phyloP scores from a whole-genome alignment of 768 basidiomycete species.

The Suillus luteus region DNA sequence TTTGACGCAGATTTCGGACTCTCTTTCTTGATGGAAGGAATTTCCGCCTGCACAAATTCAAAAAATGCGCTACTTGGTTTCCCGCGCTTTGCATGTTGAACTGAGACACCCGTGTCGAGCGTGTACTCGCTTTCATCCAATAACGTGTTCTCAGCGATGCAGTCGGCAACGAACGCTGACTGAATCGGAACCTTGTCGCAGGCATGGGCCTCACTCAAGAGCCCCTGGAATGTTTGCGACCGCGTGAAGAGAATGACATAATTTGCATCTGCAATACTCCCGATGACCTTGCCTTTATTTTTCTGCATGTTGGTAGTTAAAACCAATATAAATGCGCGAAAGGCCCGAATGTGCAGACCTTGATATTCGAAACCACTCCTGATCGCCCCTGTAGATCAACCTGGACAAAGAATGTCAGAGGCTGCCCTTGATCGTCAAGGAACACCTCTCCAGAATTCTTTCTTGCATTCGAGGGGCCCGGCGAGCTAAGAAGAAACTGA shows the following conservation, averaged over 20 bases:
- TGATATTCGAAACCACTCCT: constrained; percentile 54
- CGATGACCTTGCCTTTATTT: constrained; percentile 63
- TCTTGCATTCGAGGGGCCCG: constrained; percentile 9
- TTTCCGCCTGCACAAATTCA: constrained; percentile 17
- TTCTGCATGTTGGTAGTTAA: constrained; percentile 42
- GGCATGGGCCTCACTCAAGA: constrained; percentile 39
- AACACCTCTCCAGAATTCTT: constrained; percentile 44
- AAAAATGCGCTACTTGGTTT: constrained; percentile 21
- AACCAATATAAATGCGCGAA: background rate
- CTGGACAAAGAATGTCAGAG: constrained; percentile 64
- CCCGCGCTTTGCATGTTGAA: constrained; percentile 26
- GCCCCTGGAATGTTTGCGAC: constrained; percentile 52
- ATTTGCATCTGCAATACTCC: constrained; percentile 56
- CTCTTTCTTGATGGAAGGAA: constrained; percentile 10
- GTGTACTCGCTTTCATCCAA: constrained; percentile 48
- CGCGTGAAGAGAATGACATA: constrained; percentile 58
- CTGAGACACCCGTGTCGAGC: constrained; percentile 35
- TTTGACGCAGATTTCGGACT: background rate
- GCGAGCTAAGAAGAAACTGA: background rate
- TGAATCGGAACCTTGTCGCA: constrained; percentile 50
- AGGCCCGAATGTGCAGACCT: constrained; percentile 42
- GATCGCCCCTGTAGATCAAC: constrained; percentile 61
- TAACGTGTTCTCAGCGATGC: constrained; percentile 43
- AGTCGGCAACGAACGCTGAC: constrained; percentile 55
- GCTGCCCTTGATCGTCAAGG: constrained; percentile 40